Evolutionary conservation across 345 rosid species (phyloP).

Genomic region (Moricandia moricandioides): DNA sequence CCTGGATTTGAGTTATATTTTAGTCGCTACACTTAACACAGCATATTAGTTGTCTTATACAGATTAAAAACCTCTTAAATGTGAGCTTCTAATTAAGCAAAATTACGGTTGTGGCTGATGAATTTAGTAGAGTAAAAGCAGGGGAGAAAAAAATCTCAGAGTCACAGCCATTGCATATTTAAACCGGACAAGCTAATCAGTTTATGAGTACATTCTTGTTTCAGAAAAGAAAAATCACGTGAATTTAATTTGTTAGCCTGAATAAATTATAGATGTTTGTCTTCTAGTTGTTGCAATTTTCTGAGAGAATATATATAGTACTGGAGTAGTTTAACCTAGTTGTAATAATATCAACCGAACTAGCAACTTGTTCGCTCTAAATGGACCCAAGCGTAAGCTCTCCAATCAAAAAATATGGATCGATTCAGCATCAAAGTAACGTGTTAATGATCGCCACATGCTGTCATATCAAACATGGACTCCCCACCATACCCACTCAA

Average conservation of each 20-base stretch:
- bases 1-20: too few species aligned
- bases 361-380: slow-evolving; percentile 20
- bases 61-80: too few species aligned
- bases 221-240: not conserved
- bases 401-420: slow-evolving; percentile 3
- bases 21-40: too few species aligned
- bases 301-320: slow-evolving; percentile 7
- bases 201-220: not conserved
- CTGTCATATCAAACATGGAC: slow-evolving; percentile 16
- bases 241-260: not conserved
- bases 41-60: too few species aligned
- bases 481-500: slow-evolving; percentile 32
- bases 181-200: not conserved
- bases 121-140: too few species aligned
- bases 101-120: too few species aligned
- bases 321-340: not conserved
- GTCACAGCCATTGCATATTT: too few species aligned
- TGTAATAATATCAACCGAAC: slow-evolving; percentile 7
- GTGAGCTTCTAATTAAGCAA: too few species aligned
- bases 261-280: not conserved
- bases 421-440: slow-evolving; percentile 21
- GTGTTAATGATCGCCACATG: slow-evolving; percentile 16
- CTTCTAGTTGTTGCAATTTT: slow-evolving; percentile 16
- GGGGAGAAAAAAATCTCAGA: too few species aligned
- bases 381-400: slow-evolving; percentile 13